Base-by-base conservation (phyloP, 228 moss, liverwort and hornwort genomes). In the Sphagnum magellanicum region DNA sequence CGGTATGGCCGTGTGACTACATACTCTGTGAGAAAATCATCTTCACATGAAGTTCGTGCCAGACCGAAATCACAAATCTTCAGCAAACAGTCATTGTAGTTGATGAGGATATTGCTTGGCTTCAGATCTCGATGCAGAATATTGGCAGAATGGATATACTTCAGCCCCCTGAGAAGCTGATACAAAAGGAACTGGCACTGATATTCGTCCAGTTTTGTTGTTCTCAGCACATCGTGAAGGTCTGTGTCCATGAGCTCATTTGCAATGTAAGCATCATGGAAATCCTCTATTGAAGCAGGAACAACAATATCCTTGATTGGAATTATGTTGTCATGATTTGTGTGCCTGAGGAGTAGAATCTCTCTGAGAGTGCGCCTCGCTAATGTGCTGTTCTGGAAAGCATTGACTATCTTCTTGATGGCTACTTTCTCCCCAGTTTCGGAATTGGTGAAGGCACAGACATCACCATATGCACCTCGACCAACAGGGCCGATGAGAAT, bases 221-320 rank as follows among this genome's bases (percentile, higher is more conserved):
- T 81, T 48, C 84, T 71, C 60, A 90, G 79, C 1, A 90, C 78
- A 51, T 90, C 82, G 50, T 90, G 84, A 16, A 90, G 79, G 59
- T 90, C 90, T 3, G 90, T 87, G 69, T 90, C 90, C 90, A 90
- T 90, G 7, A 87, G 82, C 79, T 90, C 90, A 69, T 87, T 84
- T 1, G 84, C 90, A 16, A 90, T 90, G 52, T 90, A 90, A 3
- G 84, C 90, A 64, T 90, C 90, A 12, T 87, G 78, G 10, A 90
- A 87, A 46, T 83, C 80, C 4, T 87, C 80, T 0, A 80, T 68
- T 7, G 15, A 75, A 3, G 77, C 62, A 0, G 90, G 90, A 5
- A 80, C 82, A 58, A 90, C 83, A 49, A 90, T 87, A 60, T 90
- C 90, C 57, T 80, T 57, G 32, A 90, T 87, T 14, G 87, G 82